Base-by-base conservation (phyloP, 2,329 filamentous ascomycete genomes). In the Bipolaris gigantea region DNA sequence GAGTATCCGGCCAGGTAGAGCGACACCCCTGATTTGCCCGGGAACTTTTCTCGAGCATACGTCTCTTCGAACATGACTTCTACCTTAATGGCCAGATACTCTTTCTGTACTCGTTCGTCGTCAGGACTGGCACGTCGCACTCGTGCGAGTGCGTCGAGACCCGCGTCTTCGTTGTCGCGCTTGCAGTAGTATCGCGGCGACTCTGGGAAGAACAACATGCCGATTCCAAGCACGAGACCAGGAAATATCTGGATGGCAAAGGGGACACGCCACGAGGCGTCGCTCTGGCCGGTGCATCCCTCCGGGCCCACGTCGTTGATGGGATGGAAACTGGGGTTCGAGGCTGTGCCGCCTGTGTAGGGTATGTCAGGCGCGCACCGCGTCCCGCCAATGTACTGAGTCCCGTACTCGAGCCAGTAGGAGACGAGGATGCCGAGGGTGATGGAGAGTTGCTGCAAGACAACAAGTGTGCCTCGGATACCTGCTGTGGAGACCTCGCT, bases 201-300 rank as follows among this genome's bases (percentile, higher is more conserved):
- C 27, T 69, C 64, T 2, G 65, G 65, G 18, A 60, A 64, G 41
- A 57, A 64, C 19, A 71, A 69, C 71, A 81, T 79, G 67, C 90
- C 90, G 38, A 71, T 70, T 23, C 77, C 89, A 27, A 95, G 86
- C 58, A 94, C 87, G 38, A 92, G 39, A 45, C 88, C 90, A 86
- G 89, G 94, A 53, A 85, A 76, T 74, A 93, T 89, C 77, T 95
- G 91, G 43, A 95, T 78, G 48, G 76, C 85, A 61, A 94, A 90
- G 48, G 89, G 89, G 52, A 94, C 90, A 59, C 90, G 87, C 65
- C 64, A 68, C 9, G 62, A 38, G 19, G 62, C 56, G 40, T 64
- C 59, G 15, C 56, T 89, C 21, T 67, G 62, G 10, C 61, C 61
- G 15, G 61, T 63, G 38, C 61, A 65, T 13, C 61, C 62, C 16